These are phyloP conservation scores for Trichoderma citrinoviride DNA, from an alignment of 2,329 filamentous ascomycete species.

Conservation along the genomic window DNA sequence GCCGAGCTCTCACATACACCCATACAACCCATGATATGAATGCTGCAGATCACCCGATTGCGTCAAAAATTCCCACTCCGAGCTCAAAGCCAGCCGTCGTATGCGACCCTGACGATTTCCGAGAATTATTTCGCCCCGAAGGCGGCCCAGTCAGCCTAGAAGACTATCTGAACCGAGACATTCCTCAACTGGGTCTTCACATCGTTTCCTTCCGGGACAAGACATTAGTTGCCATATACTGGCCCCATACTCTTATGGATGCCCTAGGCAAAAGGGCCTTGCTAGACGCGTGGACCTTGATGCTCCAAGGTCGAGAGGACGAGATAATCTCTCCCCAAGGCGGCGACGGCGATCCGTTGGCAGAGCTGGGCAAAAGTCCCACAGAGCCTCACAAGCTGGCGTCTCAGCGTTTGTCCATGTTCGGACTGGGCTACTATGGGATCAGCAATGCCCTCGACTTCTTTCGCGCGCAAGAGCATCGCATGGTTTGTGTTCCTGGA, in stretches of 20 bases:
- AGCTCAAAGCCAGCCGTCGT: not conserved
- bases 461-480: not conserved
- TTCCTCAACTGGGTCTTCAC: not conserved
- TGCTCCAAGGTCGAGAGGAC: not conserved
- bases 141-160: not conserved
- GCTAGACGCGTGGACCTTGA: not conserved
- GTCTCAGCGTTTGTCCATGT: not conserved
- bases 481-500: not conserved
- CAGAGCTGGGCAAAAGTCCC: not conserved
- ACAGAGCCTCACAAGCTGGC: not conserved
- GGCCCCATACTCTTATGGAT: not conserved
- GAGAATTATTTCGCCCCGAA: not conserved
- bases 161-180: not conserved
- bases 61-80: not conserved
- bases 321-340: not conserved
- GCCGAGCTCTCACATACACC: not conserved
- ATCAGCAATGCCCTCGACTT: not conserved
- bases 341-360: not conserved
- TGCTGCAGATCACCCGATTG: not conserved
- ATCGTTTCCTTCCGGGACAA: not conserved
- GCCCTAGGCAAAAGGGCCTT: not conserved
- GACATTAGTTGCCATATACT: not conserved
- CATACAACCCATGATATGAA: not conserved
- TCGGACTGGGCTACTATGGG: not conserved
- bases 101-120: not conserved